Evolutionary conservation across 768 basidiomycete species (phyloP).

Genomic region (Polyporus arcularius): DNA sequence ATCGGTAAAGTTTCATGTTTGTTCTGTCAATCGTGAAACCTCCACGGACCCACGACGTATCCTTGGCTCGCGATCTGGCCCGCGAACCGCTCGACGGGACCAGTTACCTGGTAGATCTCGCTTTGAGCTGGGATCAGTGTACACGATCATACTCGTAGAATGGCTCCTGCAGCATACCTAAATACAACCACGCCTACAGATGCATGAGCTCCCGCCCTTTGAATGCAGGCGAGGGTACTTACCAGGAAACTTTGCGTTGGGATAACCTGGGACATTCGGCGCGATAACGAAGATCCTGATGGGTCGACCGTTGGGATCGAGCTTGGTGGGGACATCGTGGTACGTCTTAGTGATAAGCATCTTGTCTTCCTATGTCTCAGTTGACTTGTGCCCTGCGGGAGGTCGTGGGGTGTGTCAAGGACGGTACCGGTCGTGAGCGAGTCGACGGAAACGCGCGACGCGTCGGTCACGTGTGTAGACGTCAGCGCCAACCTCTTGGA

Average conservation of each 20-base stretch:
- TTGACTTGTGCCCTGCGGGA: background rate
- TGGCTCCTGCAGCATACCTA: slow-evolving; percentile 46
- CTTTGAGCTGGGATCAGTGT: slow-evolving; percentile 38
- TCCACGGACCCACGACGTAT: slow-evolving; percentile 69
- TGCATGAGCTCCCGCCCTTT: slow-evolving; percentile 63
- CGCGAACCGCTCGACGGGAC: slow-evolving; percentile 91
- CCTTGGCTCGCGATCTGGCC: slow-evolving; percentile 88
- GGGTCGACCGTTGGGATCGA: slow-evolving; percentile 58
- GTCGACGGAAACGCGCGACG: slow-evolving; percentile 8
- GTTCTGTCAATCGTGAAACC: background rate
- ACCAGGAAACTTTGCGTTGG: slow-evolving; percentile 91
- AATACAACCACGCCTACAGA: slow-evolving; percentile 77
- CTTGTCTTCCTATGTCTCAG: slow-evolving; percentile 9
- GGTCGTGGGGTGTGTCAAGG: background rate
- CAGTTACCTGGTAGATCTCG: slow-evolving; percentile 97
- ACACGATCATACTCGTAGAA: background rate
- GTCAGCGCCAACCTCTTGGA: background rate
- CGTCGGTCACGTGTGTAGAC: slow-evolving; percentile 11
- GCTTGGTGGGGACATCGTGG: slow-evolving; percentile 74
- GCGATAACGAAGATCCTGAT: slow-evolving; percentile 85
- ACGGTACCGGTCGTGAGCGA: background rate
- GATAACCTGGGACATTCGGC: slow-evolving; percentile 78
- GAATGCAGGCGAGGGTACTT: slow-evolving; percentile 32
- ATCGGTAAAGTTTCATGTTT: background rate
- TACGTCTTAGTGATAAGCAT: slow-evolving; percentile 86